Percentiles rank a stretch among this genome's conserved stretches.
Evolutionary conservation across 495 filamentous ascomycete species (phyloP).

Genomic region (Aspergillus cristatus): DNA sequence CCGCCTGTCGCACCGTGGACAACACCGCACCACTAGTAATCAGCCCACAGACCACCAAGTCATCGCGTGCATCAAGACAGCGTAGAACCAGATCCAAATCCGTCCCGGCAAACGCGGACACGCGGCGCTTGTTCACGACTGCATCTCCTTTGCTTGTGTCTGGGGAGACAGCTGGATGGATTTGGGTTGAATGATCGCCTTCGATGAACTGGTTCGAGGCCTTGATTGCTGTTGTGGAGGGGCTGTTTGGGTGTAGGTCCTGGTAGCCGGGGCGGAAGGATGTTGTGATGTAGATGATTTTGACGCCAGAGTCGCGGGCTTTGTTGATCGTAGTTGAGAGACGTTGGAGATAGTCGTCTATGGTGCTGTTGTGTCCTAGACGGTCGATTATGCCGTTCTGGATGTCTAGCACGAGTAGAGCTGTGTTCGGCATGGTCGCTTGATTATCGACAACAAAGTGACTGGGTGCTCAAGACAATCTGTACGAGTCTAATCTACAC

Average conservation of each 20-base stretch:
- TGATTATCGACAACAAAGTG: too few relatives aligned
- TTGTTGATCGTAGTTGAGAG: conserved; percentile 12
- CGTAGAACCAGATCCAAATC: conserved; percentile 30
- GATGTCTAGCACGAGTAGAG: conserved; percentile 29
- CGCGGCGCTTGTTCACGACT: conserved; percentile 25
- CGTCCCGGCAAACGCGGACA: conserved; percentile 27
- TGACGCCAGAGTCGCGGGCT: conserved; percentile 17
- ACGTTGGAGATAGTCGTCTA: conserved; percentile 14
- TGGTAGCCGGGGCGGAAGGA: conserved; percentile 26
- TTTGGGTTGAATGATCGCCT: conserved; percentile 9
- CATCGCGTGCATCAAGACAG: conserved; percentile 12
- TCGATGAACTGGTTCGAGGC: conserved; percentile 13
- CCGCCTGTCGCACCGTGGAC: conserved; percentile 29
- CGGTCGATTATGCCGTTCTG: conserved; percentile 20
- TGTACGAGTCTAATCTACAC: too few relatives aligned
- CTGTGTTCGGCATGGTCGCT: conserved; percentile 17
- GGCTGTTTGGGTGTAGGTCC: conserved; percentile 19
- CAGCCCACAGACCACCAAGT: conserved; percentile 24
- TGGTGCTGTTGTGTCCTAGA: conserved; percentile 5
- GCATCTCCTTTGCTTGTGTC: conserved; percentile 10
- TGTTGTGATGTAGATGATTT: conserved; percentile 25
- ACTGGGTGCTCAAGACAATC: too few relatives aligned
- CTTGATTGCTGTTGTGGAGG: conserved; percentile 10
- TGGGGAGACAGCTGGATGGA: conserved; percentile 18
- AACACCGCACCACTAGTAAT: conserved; percentile 31